These are phyloP conservation scores for Auriscalpium vulgare DNA, from an alignment of 768 basidiomycete species.

Conservation along the genomic window DNA sequence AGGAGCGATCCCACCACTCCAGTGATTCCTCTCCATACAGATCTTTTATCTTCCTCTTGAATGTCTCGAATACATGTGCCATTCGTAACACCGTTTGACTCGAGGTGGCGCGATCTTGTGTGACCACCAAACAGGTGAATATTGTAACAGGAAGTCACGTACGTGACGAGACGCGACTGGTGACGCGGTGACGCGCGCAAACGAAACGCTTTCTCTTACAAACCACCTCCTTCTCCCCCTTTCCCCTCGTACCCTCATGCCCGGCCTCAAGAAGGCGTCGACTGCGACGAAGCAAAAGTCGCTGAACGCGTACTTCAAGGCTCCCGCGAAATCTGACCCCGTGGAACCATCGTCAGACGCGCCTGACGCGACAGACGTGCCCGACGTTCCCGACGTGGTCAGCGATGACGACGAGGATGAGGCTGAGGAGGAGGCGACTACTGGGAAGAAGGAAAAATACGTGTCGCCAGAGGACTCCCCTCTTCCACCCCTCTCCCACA, in stretches of 20 bases:
- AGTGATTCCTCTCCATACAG: conserved; percentile 19
- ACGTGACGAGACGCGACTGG: not conserved
- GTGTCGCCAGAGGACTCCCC: conserved; percentile 49
- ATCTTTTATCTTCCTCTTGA: conserved; percentile 5
- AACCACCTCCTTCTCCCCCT: not conserved
- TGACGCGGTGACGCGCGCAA: not conserved
- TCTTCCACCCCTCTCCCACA: conserved; percentile 70
- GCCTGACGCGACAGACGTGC: not conserved
- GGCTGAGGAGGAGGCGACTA: conserved; percentile 22
- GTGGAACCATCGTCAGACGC: not conserved
- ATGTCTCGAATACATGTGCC: conserved; percentile 1
- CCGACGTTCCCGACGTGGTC: conserved; percentile 3
- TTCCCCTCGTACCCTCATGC: not conserved
- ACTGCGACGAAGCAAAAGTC: conserved; percentile 11
- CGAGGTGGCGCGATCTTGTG: not conserved
- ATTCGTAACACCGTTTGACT: conserved; percentile 2
- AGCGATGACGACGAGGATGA: conserved; percentile 20
- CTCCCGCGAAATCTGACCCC: conserved; percentile 4
- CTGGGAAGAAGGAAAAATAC: conserved; percentile 30
- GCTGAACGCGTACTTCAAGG: conserved; percentile 3
- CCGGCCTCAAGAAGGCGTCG: conserved; percentile 5
- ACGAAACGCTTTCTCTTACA: not conserved
- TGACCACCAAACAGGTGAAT: not conserved
- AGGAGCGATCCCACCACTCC: conserved; percentile 30
- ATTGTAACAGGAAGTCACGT: not conserved